A percentile compares a stretch with the other conserved stretches of the same genome.
phyloP scores from a whole-genome alignment of 176 grass and related monocot species.

The Lolium multiflorum region DNA sequence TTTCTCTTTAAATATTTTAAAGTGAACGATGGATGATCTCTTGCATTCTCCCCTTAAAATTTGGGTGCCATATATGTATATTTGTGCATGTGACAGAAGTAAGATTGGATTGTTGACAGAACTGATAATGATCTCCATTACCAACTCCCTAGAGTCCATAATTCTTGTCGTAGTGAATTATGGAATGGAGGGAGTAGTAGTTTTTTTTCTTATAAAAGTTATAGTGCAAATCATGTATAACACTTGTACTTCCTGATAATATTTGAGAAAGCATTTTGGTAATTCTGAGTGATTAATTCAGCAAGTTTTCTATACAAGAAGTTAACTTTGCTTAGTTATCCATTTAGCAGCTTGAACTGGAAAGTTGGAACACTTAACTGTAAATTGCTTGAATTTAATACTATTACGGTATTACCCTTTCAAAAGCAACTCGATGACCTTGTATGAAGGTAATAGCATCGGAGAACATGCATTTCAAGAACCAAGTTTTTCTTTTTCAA shows the following conservation, averaged over 20 bases:
- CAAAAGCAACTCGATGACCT: slow-evolving; percentile 5
- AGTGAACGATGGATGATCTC: background rate
- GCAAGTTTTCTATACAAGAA: background rate
- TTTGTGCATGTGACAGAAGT: background rate
- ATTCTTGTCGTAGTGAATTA: no score
- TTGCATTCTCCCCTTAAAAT: background rate
- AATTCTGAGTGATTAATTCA: slow-evolving; percentile 17
- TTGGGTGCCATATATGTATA: slow-evolving; percentile 6
- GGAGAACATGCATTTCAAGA: slow-evolving; percentile 11
- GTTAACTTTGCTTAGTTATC: slow-evolving; percentile 6
- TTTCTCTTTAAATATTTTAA: background rate
- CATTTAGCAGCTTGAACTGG: background rate
- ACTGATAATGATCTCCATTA: background rate
- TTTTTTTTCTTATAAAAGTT: background rate
- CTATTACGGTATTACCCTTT: background rate
- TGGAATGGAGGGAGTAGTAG: background rate
- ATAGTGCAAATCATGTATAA: no score
- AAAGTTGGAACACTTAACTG: background rate
- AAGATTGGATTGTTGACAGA: background rate
- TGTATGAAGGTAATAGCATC: background rate
- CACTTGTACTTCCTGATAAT: no score
- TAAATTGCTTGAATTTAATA: background rate
- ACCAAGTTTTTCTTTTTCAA: background rate
- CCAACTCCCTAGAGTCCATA: no score
- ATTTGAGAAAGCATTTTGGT: background rate